These are phyloP conservation scores for Beauveria sp. DNA, from an alignment of 2,329 filamentous ascomycete species.

Conservation along the genomic window DNA sequence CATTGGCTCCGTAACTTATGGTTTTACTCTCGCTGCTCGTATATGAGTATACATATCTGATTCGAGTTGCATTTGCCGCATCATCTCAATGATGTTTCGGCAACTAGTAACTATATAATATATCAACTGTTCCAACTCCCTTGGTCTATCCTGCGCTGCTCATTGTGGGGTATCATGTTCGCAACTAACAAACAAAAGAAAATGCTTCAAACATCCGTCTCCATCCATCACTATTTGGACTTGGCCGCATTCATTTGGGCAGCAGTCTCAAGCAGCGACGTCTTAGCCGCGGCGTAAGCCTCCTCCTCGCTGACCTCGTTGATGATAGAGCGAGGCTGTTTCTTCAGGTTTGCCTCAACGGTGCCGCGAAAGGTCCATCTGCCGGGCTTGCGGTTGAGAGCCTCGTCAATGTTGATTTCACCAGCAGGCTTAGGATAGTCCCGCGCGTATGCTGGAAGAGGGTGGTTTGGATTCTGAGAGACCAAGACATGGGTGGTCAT, in stretches of 20 bases:
- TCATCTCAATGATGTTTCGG: neutral
- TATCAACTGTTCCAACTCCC: neutral
- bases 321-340: conserved; percentile 16
- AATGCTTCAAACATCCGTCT: neutral
- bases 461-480: conserved; percentile 18
- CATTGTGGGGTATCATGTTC: conserved; percentile 3
- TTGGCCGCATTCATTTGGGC: neutral
- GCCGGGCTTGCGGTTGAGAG: conserved; percentile 35
- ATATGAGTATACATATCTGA: neutral
- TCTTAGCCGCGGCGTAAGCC: conserved; percentile 39
- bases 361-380: conserved; percentile 33
- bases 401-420: conserved; percentile 33
- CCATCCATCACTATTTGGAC: conserved; percentile 19
- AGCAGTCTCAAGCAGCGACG: conserved; percentile 31
- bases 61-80: neutral
- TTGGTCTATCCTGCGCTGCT: neutral
- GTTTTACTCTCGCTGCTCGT: conserved; percentile 59
- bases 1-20: conserved; percentile 67
- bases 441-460: conserved; percentile 27
- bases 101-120: neutral
- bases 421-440: conserved; percentile 32
- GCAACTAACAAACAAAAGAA: neutral
- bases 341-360: conserved; percentile 22
- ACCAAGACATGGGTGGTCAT: neutral
- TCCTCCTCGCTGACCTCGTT: conserved; percentile 17